Conservation (phyloP, 2,329 filamentous ascomycete genomes). For the Thermochaetoides dissita region DNA sequence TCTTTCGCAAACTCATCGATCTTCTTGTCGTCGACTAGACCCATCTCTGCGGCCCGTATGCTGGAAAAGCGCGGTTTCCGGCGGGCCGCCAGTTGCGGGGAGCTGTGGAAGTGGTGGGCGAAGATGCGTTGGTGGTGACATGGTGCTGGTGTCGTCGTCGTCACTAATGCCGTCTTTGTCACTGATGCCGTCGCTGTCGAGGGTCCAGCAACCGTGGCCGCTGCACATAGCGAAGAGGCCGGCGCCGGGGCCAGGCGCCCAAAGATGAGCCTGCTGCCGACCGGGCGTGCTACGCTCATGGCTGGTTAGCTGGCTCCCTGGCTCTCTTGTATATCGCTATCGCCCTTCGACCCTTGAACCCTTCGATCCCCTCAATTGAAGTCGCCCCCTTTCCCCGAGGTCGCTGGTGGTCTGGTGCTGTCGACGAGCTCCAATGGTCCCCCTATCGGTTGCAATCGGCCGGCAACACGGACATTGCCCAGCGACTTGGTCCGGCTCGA, state of each 20-base stretch:
- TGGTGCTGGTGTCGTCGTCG: constrained; percentile 12
- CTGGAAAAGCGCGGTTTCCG: constrained; percentile 37
- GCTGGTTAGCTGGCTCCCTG: constrained; percentile 2
- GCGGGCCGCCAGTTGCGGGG: constrained; percentile 30
- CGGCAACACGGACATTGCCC: not conserved
- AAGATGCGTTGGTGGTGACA: constrained; percentile 22
- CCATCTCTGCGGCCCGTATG: constrained; percentile 37
- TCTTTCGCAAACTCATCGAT: constrained; percentile 31
- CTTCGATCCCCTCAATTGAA: constrained; percentile 5
- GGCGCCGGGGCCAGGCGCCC: constrained; percentile 29
- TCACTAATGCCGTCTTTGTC: not conserved
- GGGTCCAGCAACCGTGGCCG: constrained; percentile 8
- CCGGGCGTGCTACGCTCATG: constrained; percentile 43
- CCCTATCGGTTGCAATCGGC: constrained; percentile 4
- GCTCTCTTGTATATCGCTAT: too few species aligned
- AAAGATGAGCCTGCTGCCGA: constrained; percentile 36
- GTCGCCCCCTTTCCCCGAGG: constrained; percentile 1
- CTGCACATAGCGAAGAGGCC: constrained; percentile 3
- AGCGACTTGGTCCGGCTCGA: not conserved
- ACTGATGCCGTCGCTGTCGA: not conserved
- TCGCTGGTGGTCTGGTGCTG: constrained; percentile 3
- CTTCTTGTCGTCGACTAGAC: constrained; percentile 30
- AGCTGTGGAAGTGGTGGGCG: constrained; percentile 33
- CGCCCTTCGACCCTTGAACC: too few species aligned
- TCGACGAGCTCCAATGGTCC: not conserved